Base-by-base conservation (phyloP, 2,329 filamentous ascomycete genomes). In the Dactylellina sp. region DNA sequence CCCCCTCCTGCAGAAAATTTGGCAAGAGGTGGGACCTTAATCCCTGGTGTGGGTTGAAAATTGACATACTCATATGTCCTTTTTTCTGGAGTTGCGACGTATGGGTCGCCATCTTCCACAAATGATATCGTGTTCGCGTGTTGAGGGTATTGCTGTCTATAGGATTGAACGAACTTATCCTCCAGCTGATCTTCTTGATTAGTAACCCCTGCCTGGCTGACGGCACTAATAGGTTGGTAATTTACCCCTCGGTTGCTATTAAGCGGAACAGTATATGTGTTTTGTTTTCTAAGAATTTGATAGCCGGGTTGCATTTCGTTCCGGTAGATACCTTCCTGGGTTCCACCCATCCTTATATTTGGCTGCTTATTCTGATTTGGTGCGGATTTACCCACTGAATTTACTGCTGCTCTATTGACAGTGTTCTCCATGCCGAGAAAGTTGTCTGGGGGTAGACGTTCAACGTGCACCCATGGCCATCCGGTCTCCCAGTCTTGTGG, bases 21-120 rank as follows among this genome's bases (percentile, higher is more conserved):
- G 18, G 5, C 37, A 44, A 70, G 44, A 20, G 46, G 64, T 0
- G 64, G 64, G 6, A 52, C 14, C 1, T 35, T 12, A 40, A 56
- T 56, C 25, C 56, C 55, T 25, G 56, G 56, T 18, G 55, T 70
- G 12, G 28, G 22, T 5, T 46, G 44, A 47, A 70, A 70, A n/a
- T 42, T 42, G 25, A 70, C 47, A 12, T 49, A 16, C 18, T 47
- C 37, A 35, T 22, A 3, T 7, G 47, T 11, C 63, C 55, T 22
- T 18, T 68, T 68, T 16, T 53, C 46, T 1, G 63, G 63, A 1
- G 53, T 32, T 1, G 24, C n/a, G 25, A 57, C 11, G 42, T 44
- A 28, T 28, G 42, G 42, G 55, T 55, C 28, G 9, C 12, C 52
- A 18, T 65, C 61, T 6, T 57, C 25, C 2, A 66, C 9, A 37